Evolutionary conservation across 202 grass and related monocot species (phyloP).

Genomic region (Elaeis oleifera): DNA sequence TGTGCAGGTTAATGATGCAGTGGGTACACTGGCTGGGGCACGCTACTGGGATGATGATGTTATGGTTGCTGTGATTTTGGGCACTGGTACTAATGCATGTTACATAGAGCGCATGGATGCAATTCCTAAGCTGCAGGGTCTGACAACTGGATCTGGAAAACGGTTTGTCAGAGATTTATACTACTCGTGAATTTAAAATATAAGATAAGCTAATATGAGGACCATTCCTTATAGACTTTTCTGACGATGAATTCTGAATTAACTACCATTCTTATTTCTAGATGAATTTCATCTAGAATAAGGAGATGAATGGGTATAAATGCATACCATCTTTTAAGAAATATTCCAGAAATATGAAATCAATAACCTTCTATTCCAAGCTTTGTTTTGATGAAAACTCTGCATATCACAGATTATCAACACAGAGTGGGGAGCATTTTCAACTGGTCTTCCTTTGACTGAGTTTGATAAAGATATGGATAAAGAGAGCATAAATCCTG

Average conservation of each 20-base stretch:
- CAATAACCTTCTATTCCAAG: too few relatives aligned
- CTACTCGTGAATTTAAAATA: too few relatives aligned
- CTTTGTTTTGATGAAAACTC: too few relatives aligned
- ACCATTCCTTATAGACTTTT: too few relatives aligned
- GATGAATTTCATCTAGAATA: too few relatives aligned
- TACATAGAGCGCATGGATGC: slow-evolving; percentile 24
- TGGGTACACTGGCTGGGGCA: slow-evolving; percentile 38
- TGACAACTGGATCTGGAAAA: slow-evolving; percentile 23
- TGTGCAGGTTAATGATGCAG: slow-evolving; percentile 34
- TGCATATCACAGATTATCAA: slow-evolving; percentile 34
- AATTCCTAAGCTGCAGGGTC: slow-evolving; percentile 29
- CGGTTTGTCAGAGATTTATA: slow-evolving; percentile 12
- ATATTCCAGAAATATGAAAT: too few relatives aligned
- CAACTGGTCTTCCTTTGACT: slow-evolving; percentile 36
- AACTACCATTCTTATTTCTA: too few relatives aligned
- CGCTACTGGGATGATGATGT: slow-evolving; percentile 42
- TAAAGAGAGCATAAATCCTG: slow-evolving; percentile 37
- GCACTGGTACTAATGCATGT: slow-evolving; percentile 41
- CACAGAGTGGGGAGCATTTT: slow-evolving; percentile 42
- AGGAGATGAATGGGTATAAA: too few relatives aligned
- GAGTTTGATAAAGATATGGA: slow-evolving; percentile 43
- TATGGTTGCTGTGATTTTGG: slow-evolving; percentile 39
- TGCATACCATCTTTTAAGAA: too few relatives aligned
- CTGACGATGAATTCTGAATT: too few relatives aligned
- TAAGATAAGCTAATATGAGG: too few relatives aligned